Percentiles rank a stretch among this genome's conserved stretches.
Evolutionary conservation across 2,329 filamentous ascomycete species (phyloP).

Genomic region (Microcyclospora pomicola): DNA sequence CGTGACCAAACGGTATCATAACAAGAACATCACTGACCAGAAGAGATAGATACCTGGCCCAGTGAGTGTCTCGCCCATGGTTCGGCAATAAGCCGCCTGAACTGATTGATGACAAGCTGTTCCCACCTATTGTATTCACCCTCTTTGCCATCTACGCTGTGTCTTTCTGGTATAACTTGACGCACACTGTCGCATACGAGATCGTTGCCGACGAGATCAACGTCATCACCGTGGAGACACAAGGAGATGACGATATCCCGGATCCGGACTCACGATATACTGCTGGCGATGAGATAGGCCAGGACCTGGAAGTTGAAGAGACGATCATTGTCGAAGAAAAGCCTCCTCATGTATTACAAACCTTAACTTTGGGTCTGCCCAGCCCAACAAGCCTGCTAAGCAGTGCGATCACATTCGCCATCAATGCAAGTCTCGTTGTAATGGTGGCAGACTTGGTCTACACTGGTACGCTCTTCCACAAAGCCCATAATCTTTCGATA

Average conservation of each 20-base stretch:
- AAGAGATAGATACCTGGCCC: too few relatives aligned
- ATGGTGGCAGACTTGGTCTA: conserved; percentile 68
- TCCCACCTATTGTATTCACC: conserved; percentile 23
- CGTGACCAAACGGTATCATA: too few relatives aligned
- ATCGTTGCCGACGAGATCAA: conserved; percentile 22
- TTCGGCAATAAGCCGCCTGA: too few relatives aligned
- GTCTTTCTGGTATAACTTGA: conserved; percentile 22
- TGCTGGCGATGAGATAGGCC: conserved; percentile 28
- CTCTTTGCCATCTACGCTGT: conserved; percentile 33
- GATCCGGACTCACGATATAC: conserved; percentile 12
- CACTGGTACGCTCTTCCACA: conserved; percentile 55
- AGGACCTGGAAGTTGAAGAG: conserved; percentile 48
- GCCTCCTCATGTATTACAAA: conserved; percentile 43
- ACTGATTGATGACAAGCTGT: conserved; percentile 10
- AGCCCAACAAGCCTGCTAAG: conserved; percentile 53
- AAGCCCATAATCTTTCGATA: conserved; percentile 65
- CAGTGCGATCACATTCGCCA: conserved; percentile 40
- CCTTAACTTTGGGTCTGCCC: conserved; percentile 63
- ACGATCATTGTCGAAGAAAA: conserved; percentile 46
- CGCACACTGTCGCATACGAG: conserved; percentile 18
- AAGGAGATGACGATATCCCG: conserved; percentile 13
- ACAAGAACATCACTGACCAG: too few relatives aligned
- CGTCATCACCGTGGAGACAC: conserved; percentile 27
- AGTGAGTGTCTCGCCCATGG: too few relatives aligned
- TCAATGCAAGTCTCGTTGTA: conserved; percentile 57